Conservation (phyloP, 2,329 filamentous ascomycete species). For the Tolypocladium amazonense region DNA sequence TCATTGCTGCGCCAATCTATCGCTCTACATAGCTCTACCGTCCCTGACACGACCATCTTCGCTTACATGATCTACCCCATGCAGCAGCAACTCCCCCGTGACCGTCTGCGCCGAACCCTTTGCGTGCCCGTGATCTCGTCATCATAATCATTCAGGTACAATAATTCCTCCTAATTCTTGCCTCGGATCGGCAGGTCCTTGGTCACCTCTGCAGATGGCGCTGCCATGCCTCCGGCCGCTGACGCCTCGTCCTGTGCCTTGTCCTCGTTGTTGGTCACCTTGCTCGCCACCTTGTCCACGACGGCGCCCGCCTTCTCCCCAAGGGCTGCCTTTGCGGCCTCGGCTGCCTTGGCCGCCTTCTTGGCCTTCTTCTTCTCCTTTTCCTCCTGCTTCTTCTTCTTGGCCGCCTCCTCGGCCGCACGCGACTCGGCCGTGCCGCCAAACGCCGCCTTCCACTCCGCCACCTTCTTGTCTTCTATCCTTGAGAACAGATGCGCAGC, state of each 20-base stretch:
- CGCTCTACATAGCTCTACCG: background rate
- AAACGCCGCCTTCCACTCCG: slow-evolving; percentile 72
- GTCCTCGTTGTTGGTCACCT: background rate
- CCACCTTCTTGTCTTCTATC: slow-evolving; percentile 72
- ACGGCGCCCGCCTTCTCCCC: slow-evolving; percentile 2
- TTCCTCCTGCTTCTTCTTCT: slow-evolving; percentile 39
- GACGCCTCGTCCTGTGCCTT: slow-evolving; percentile 9
- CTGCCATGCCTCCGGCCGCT: slow-evolving; percentile 6
- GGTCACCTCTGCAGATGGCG: slow-evolving; percentile 9
- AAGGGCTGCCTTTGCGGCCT: slow-evolving; percentile 13
- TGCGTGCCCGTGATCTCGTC: background rate
- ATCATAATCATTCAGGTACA: background rate
- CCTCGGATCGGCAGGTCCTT: slow-evolving; percentile 12
- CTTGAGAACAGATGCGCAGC: slow-evolving; percentile 70
- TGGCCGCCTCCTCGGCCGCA: slow-evolving; percentile 39
- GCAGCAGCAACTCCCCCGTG: background rate
- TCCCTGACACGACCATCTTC: background rate
- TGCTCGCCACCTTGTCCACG: background rate
- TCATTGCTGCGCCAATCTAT: background rate
- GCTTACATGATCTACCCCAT: background rate
- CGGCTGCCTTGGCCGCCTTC: slow-evolving; percentile 24
- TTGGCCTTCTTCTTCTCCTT: slow-evolving; percentile 28
- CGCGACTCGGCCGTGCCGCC: slow-evolving; percentile 42
- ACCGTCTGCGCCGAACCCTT: background rate
- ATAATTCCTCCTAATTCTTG: slow-evolving; percentile 2